phyloP scores from a whole-genome alignment of 805 yeast species.

The Cyberlindnera veronae region DNA sequence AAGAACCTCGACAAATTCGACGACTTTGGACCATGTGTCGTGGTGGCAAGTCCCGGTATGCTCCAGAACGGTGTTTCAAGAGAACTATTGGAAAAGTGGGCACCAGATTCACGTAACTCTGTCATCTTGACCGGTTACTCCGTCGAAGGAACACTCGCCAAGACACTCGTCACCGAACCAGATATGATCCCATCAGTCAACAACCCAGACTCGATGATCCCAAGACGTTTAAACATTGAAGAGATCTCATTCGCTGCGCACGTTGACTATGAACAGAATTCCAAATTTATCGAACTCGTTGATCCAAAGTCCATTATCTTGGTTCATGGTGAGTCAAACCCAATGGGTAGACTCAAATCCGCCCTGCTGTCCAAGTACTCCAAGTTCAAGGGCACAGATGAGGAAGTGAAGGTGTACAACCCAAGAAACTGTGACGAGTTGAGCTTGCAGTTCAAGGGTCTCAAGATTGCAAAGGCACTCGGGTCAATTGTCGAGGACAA shows the following conservation, averaged over 20 bases:
- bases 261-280: slow-evolving; percentile 91
- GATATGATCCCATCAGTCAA: slow-evolving; percentile 77
- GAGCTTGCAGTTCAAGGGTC: slow-evolving; percentile 72
- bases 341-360: slow-evolving; percentile 97
- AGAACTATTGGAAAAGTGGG: slow-evolving; percentile 91
- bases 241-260: slow-evolving; percentile 99
- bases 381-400: slow-evolving; percentile 75
- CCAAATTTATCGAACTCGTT: slow-evolving; percentile 85
- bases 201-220: slow-evolving; percentile 81
- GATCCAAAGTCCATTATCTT: slow-evolving; percentile 82
- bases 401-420: slow-evolving; percentile 86
- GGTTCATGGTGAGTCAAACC: slow-evolving; percentile 96
- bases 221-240: slow-evolving; percentile 82
- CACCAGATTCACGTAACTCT: slow-evolving; percentile 90
- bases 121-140: slow-evolving; percentile 94
- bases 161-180: slow-evolving; percentile 83
- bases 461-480: slow-evolving; percentile 76
- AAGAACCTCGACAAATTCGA: slow-evolving; percentile 80
- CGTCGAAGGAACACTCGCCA: slow-evolving; percentile 98
- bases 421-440: slow-evolving; percentile 89
- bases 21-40: slow-evolving; percentile 94
- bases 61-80: slow-evolving; percentile 93
- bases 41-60: slow-evolving; percentile 98
- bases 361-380: slow-evolving; percentile 87
- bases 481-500: slow-evolving; percentile 53